A percentile compares a stretch with the other conserved stretches of the same genome.
Conservation (phyloP, 192 early-diverging fungal genomes). For the Phlyctochytrium planicorne region DNA sequence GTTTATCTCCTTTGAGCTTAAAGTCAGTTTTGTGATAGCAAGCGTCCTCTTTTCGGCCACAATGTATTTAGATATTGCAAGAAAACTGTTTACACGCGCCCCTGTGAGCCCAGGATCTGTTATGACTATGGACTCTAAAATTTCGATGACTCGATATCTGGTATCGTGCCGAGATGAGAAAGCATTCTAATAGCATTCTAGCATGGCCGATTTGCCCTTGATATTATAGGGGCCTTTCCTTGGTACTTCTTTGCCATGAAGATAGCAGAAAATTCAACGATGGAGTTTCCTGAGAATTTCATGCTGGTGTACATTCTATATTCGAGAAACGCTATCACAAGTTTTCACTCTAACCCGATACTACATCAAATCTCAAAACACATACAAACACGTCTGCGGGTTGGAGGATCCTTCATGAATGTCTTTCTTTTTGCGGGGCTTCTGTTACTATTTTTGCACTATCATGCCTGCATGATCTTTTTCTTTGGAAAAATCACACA, state of each 20-base stretch:
- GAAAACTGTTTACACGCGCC: constrained; percentile 9
- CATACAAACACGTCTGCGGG: constrained; percentile 27
- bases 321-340: constrained; percentile 18
- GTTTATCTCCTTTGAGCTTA: constrained; percentile 16
- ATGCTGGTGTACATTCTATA: constrained; percentile 30
- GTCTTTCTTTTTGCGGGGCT: constrained; percentile 35
- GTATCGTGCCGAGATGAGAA: background rate
- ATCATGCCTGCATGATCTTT: constrained; percentile 43
- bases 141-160: constrained; percentile 14
- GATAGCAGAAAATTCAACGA: constrained; percentile 9
- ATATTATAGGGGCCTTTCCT: constrained; percentile 34
- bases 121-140: background rate
- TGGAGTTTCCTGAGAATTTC: constrained; percentile 32
- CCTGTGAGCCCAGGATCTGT: background rate
- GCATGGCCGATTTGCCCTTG: constrained; percentile 4
- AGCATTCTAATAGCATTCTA: background rate
- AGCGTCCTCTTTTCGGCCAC: constrained; percentile 12
- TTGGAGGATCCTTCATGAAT: constrained; percentile 41
- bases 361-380: constrained; percentile 8
- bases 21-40: background rate
- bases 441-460: constrained; percentile 39
- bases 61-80: constrained; percentile 15
- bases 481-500: constrained; percentile 32
- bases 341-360: constrained; percentile 37
- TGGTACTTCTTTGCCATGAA: constrained; percentile 24